Conservation (phyloP, 164 flowering plant genomes). For the Aristolochia contorta region DNA sequence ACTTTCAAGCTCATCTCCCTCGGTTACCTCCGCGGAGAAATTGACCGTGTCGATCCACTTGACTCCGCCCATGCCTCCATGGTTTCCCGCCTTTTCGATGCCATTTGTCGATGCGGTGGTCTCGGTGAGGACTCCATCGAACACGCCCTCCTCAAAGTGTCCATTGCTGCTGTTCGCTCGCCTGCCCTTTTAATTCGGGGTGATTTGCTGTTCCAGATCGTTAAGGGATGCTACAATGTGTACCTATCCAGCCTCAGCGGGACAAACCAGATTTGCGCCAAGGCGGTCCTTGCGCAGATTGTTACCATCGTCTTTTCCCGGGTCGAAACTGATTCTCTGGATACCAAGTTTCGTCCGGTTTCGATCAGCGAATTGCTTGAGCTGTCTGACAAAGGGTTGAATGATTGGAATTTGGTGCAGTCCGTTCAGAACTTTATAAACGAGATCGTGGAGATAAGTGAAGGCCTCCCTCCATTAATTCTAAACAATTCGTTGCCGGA, state of each 20-base stretch:
- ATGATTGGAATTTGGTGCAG: slow-evolving; percentile 63
- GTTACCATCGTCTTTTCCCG: slow-evolving; percentile 64
- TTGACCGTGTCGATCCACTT: slow-evolving; percentile 20
- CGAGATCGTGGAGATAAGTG: slow-evolving; percentile 46
- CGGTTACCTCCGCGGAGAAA: slow-evolving; percentile 49
- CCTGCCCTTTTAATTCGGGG: slow-evolving; percentile 48
- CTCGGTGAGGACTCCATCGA: slow-evolving; percentile 71
- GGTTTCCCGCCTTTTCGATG: slow-evolving; percentile 35
- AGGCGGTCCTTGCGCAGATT: slow-evolving; percentile 83
- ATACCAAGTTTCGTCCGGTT: slow-evolving; percentile 31
- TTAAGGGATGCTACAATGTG: slow-evolving; percentile 78
- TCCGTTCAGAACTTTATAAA: slow-evolving; percentile 63
- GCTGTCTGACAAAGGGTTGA: slow-evolving; percentile 67
- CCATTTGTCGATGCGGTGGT: slow-evolving; percentile 47
- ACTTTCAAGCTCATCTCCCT: slow-evolving; percentile 45
- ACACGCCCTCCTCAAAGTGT: slow-evolving; percentile 45
- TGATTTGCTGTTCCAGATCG: slow-evolving; percentile 55
- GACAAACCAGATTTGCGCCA: slow-evolving; percentile 93
- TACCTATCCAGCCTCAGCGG: slow-evolving; percentile 75
- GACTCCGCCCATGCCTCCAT: slow-evolving; percentile 4
- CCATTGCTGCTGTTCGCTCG: slow-evolving; percentile 59
- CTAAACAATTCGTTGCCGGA: slow-evolving; percentile 5
- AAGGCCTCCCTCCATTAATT: slow-evolving; percentile 20
- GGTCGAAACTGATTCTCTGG: slow-evolving; percentile 63
- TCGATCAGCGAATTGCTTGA: slow-evolving; percentile 62